Conservation (phyloP, 148 eudicot genomes). For the Bassia scoparia region DNA sequence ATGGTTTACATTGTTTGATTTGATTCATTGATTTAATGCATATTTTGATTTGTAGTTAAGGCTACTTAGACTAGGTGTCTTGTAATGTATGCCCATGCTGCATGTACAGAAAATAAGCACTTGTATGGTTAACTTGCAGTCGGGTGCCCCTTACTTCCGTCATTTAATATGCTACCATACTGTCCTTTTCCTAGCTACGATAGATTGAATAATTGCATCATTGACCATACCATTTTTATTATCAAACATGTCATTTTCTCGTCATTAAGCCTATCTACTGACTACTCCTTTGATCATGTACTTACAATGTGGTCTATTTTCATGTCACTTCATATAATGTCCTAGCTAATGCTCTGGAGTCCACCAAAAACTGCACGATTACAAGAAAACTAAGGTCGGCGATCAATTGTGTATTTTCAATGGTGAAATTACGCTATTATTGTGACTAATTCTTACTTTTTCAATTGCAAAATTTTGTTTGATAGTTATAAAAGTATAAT, state of each 20-base stretch:
- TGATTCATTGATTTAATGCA: too few species aligned
- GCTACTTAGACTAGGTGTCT: too few species aligned
- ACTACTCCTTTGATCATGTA: slow-evolving; percentile 22
- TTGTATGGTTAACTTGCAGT: too few species aligned
- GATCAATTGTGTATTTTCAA: too few species aligned
- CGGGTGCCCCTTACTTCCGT: background rate
- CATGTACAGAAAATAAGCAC: too few species aligned
- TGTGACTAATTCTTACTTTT: too few species aligned
- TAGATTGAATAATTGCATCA: slow-evolving; percentile 13
- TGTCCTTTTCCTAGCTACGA: slow-evolving; percentile 16
- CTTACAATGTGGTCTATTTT: slow-evolving; percentile 17
- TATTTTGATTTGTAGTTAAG: too few species aligned
- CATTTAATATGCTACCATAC: background rate
- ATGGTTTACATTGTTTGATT: too few species aligned
- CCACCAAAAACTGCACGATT: background rate
- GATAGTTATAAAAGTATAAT: too few species aligned
- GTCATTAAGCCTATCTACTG: slow-evolving; percentile 13
- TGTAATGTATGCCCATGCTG: too few species aligned
- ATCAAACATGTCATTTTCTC: slow-evolving; percentile 11
- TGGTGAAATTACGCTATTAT: too few species aligned
- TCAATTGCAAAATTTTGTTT: too few species aligned
- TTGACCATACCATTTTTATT: slow-evolving; percentile 11
- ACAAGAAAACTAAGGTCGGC: background rate
- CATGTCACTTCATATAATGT: slow-evolving; percentile 14
- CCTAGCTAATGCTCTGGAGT: background rate